Conservation (phyloP, 2,329 filamentous ascomycete species). For the Gaeumannomyces tritici region DNA sequence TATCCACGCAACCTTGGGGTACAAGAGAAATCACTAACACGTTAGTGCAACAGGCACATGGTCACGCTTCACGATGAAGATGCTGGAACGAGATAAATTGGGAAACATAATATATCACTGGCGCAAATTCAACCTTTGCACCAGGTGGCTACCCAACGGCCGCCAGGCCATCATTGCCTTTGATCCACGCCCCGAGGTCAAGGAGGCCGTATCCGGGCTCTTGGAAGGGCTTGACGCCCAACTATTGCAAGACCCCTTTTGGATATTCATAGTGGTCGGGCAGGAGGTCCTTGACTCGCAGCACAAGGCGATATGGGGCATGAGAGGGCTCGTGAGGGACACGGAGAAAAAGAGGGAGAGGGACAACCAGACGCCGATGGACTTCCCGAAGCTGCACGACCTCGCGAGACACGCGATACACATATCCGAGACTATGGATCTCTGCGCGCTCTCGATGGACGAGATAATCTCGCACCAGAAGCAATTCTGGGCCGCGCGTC, state of each 20-base stretch:
- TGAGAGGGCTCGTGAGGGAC: constrained; percentile 22
- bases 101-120: not conserved
- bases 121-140: not conserved
- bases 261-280: constrained; percentile 22
- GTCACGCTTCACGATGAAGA: not conserved
- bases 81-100: not conserved
- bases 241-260: constrained; percentile 20
- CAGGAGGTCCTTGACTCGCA: constrained; percentile 20
- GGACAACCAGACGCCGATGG: not conserved
- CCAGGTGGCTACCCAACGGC: not conserved
- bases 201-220: not conserved
- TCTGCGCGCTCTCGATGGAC: constrained; percentile 13
- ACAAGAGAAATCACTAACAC: not conserved
- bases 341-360: constrained; percentile 6
- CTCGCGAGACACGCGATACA: constrained; percentile 32
- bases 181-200: not conserved
- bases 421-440: constrained; percentile 29
- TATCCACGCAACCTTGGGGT: no score
- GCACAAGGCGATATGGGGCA: constrained; percentile 27
- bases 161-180: not conserved
- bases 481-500: not conserved
- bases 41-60: not conserved
- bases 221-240: not conserved
- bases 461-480: constrained; percentile 10
- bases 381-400: constrained; percentile 1